phyloP scores from a whole-genome alignment of 2,329 filamentous ascomycete genomes.

The Camillea tinctor region DNA sequence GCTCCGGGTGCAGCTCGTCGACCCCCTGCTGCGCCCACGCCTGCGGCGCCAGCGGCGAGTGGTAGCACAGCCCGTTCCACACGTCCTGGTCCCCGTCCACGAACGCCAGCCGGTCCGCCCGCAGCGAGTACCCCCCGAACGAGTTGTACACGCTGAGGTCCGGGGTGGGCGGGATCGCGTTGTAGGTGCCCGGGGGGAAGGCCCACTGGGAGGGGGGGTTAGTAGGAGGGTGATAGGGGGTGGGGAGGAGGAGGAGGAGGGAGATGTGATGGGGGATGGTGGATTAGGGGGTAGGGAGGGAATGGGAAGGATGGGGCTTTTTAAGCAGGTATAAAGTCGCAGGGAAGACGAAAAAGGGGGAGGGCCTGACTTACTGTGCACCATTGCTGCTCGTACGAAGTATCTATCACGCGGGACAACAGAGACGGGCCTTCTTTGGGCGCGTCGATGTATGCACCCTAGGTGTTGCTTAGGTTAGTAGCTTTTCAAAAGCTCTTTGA shows the following conservation, averaged over 20 bases:
- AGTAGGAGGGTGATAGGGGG: background rate
- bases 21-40: conserved; percentile 34
- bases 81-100: conserved; percentile 53
- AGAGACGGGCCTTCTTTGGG: conserved; percentile 42
- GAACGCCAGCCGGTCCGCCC: conserved; percentile 46
- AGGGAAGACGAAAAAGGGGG: too few relatives aligned
- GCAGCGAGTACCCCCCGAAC: conserved; percentile 47
- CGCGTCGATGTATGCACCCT: conserved; percentile 48
- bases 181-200: conserved; percentile 46
- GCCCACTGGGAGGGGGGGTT: conserved; percentile 37
- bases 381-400: conserved; percentile 54
- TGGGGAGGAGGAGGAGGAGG: background rate
- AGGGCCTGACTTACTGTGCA: conserved; percentile 33
- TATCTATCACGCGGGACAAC: conserved; percentile 46
- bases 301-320: background rate
- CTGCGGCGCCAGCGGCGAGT: conserved; percentile 39
- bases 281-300: too few relatives aligned
- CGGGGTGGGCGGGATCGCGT: conserved; percentile 42
- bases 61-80: conserved; percentile 52
- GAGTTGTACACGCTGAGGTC: conserved; percentile 41
- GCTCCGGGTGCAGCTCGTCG: conserved; percentile 45
- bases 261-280: too few relatives aligned
- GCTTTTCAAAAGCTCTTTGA: background rate
- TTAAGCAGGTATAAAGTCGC: background rate
- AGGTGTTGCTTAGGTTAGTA: background rate